Percentiles rank a stretch among this genome's conserved stretches.
These are phyloP conservation scores for Vigna hirtella DNA, from an alignment of 306 rosid genomes.

Conservation along the genomic window DNA sequence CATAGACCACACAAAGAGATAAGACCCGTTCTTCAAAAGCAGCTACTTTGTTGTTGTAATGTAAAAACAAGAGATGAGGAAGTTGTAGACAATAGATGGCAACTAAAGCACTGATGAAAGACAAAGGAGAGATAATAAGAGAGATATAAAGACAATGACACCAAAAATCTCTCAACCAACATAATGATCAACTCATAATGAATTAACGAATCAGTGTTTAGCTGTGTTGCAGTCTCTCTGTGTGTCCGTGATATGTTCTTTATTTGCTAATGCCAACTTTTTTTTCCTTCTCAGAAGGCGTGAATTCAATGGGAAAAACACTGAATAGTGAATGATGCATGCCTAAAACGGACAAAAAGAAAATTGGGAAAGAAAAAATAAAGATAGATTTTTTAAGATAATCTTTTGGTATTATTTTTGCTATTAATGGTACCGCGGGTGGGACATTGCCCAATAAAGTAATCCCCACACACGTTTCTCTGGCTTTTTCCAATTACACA, in stretches of 20 bases:
- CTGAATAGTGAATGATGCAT: neutral
- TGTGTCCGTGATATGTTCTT: neutral
- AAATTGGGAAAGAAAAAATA: too few species aligned
- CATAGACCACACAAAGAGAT: conserved; percentile 11
- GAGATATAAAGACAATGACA: neutral
- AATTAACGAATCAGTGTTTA: neutral
- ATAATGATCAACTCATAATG: neutral
- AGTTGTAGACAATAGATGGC: conserved; percentile 15
- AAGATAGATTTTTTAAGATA: neutral
- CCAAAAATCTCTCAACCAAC: neutral
- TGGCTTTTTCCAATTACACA: neutral
- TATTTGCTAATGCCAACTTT: neutral
- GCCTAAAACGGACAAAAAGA: neutral
- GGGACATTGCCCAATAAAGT: neutral
- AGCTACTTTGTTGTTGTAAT: conserved; percentile 7
- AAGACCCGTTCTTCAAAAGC: conserved; percentile 17
- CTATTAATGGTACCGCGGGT: neutral
- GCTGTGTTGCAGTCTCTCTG: neutral
- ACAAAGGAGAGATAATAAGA: neutral
- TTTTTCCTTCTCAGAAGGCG: neutral
- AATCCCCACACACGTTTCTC: neutral
- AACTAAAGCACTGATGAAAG: neutral
- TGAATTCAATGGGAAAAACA: neutral
- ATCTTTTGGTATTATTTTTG: too few species aligned
- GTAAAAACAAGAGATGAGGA: neutral